These are phyloP conservation scores for Combretum micranthum DNA, from an alignment of 345 rosid species.

Conservation along the genomic window DNA sequence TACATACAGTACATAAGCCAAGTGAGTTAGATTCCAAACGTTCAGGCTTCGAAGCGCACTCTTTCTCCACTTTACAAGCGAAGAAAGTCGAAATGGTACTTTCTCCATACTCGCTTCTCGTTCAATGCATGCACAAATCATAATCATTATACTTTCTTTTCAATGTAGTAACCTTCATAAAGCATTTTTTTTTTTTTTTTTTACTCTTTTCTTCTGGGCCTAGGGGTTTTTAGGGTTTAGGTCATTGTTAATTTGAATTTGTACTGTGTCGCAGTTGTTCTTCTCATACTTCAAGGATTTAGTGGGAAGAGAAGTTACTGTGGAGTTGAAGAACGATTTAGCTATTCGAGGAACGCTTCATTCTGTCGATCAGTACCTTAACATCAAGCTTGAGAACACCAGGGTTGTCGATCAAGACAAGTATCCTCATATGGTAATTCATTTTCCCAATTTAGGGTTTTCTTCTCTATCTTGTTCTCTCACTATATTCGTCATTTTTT, in stretches of 20 bases:
- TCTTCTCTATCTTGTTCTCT: background rate
- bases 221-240: background rate
- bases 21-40: too few species aligned
- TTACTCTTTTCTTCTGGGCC: too few species aligned
- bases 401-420: conserved; percentile 99
- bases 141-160: too few species aligned
- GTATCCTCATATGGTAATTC: conserved; percentile 92
- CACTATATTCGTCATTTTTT: background rate
- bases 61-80: too few species aligned
- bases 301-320: conserved; percentile 99
- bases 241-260: background rate
- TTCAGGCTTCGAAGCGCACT: too few species aligned
- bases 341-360: conserved; percentile 99
- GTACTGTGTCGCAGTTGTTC: conserved; percentile 61
- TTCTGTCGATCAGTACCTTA: conserved; percentile 98
- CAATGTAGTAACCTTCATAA: too few species aligned
- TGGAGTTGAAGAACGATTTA: conserved; percentile 96
- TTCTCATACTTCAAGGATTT: conserved; percentile 99
- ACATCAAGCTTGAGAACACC: conserved; percentile 98
- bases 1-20: too few species aligned
- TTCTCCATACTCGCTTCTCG: too few species aligned
- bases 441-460: background rate
- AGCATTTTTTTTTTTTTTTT: too few species aligned
- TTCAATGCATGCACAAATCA: too few species aligned
- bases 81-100: too few species aligned